Base-by-base conservation (phyloP, 805 yeast genomes). In the Candida broadrunensis region DNA sequence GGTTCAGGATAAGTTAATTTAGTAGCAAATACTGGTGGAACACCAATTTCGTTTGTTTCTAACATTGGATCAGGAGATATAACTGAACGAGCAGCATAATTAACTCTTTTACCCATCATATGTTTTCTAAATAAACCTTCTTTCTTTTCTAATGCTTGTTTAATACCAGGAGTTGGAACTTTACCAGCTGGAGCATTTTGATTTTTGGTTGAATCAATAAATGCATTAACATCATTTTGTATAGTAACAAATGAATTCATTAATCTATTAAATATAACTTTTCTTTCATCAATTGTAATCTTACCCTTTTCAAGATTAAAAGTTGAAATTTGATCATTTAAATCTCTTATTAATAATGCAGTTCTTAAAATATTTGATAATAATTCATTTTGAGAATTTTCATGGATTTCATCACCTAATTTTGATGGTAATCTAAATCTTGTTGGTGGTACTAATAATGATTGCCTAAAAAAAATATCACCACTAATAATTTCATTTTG, bases 61-160 rank as follows among this genome's bases (percentile, higher is more conserved):
- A 93, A 77, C 72, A 86, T 93, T 42, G 99, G 99, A 70, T 93
- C 99, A 5, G 98, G 98, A 5, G 98, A 90, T 67, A 93, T 93
- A 55, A 93, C 99, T 8, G 99, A 91, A 70, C 99, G 88, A 38
- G 99, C 99, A 39, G 98, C 97, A 58, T 88, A 91, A 64, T 93
- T 95, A 45, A 93, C 99, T 74, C 99, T 89, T 75, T 93, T 93
- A 62, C 99, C 99, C 99, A 93, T 93, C 99, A 93, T 93, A 60
- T 93, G 96, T 63, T 91, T 93, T 73, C 99, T 81, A 75, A 93
- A 93, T 49, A 91, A 74, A 61, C 99, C 99, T 68, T 93, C 99
- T 63, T 93, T 93, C 81, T 93, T 91, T 67, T 93, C 99, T 58
- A 93, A 74, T 9, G 96, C 95, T 73, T 93, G 99, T 63, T 93